Base-by-base conservation (phyloP, 768 basidiomycete genomes). In the Pholiota molesta region DNA sequence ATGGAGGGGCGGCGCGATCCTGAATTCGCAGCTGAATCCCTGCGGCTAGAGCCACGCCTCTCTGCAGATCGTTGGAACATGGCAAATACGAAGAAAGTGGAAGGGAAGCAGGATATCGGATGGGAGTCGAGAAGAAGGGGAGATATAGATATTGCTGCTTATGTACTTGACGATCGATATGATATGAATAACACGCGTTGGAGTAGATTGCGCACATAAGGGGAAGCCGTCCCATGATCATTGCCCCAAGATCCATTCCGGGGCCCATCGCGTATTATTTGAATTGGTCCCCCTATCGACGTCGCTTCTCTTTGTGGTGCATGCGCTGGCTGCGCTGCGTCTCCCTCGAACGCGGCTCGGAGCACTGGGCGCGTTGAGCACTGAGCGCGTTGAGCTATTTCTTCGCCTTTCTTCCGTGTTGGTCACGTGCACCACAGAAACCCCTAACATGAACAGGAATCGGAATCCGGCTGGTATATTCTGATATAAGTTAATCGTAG, bases 1-100 rank as follows among this genome's bases (percentile, higher is more conserved):
- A 93, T 93, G 59, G 91, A 92, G 0, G 82, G 79, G 47, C 88
- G 81, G 63, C 91, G 82, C 28, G 89, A 90, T 40, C 79, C 59
- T 9, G 52, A 33, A 9, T 57, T 52, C 17, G 57, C 45, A 17
- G 45, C 26, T 17, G 76, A 75, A 44, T 63, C 65, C 57, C 70
- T 68, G 42, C 79, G 76, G 66, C 79, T 80, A 23, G 86, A 86
- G 62, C 75, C 77, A 31, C 83, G 78, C 51, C 74, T 68, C 59
- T 71, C 65, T 68, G 68, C 65, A 14, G 61, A 49, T 62, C 59
- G 40, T 37, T 45, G 59, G 37, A 54, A 59, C 57, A 59, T 65
- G 6, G 37, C 37, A 29, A 7, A 49, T n/a, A 4, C 29, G 26
- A 26, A 26, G 26, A 26, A 26, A 39, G 31, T 37, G 26, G 13